phyloP scores from a whole-genome alignment of 805 yeast genomes.

The Ogataea thermomethanolica region DNA sequence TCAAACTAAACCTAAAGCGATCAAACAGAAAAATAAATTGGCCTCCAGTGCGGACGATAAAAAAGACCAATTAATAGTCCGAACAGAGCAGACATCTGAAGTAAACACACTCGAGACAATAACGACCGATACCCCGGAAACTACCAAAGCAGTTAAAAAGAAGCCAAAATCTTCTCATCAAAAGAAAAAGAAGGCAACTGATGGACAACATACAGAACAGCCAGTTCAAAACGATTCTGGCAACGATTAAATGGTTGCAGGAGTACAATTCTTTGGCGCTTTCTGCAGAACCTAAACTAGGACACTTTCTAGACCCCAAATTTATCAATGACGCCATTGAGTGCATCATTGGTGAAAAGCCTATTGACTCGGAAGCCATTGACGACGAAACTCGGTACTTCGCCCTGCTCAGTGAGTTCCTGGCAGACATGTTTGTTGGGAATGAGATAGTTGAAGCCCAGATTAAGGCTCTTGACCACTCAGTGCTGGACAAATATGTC shows the following conservation, averaged over 20 bases:
- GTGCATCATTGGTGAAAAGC: constrained; percentile 21
- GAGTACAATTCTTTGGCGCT: constrained; percentile 20
- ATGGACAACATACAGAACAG: constrained; percentile 6
- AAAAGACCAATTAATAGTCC: no score
- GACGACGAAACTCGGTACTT: constrained; percentile 10
- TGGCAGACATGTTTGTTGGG: constrained; percentile 13
- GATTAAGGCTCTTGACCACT: constrained; percentile 11
- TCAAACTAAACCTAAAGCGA: neutral
- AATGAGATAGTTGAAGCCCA: constrained; percentile 17
- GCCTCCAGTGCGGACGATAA: no score
- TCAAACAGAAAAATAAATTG: neutral
- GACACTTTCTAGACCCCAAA: constrained; percentile 14
- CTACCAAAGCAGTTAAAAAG: no score
- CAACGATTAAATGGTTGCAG: constrained; percentile 24
- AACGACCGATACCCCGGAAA: no score
- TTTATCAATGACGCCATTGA: constrained; percentile 18
- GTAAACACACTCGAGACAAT: no score
- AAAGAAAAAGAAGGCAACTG: neutral
- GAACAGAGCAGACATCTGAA: no score
- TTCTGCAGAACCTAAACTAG: constrained; percentile 9
- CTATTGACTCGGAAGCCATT: constrained; percentile 7
- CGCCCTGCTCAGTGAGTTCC: constrained; percentile 7
- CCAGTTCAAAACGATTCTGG: constrained; percentile 18
- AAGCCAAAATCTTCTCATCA: no score
- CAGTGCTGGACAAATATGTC: constrained; percentile 9